Base-by-base conservation (phyloP, 2,329 filamentous ascomycete genomes). In the Botrytis cinerea region DNA sequence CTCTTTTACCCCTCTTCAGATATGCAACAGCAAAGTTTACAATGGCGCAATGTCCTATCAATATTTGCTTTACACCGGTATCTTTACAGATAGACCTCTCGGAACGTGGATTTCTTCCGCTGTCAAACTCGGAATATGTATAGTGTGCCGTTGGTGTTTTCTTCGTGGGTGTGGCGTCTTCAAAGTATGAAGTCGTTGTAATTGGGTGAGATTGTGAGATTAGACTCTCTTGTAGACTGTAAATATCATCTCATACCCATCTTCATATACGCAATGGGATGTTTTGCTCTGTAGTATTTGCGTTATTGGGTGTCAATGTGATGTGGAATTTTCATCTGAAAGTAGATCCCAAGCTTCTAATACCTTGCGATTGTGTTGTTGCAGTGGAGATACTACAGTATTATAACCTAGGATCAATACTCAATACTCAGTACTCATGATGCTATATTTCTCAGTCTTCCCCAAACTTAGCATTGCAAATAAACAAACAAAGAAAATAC, bases 1-100 rank as follows among this genome's bases (percentile, higher is more conserved):
- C 59, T 61, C 59, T 40, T n/a, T 62, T 62, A 62, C 59, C 60
- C 60, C 38, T 40, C 60, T 62, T 43, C 60, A 18, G 60, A 43
- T 62, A n/a, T 40, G 60, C 38, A 62, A 62, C 57, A 38, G 28
- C 18, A 60, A 60, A 60, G 57, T 38, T 35, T 38, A 6, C 25
- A 4, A 25, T 38, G 9, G 57, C 9, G 20, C 10, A 60, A 25
- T 35, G 38, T 12, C 20, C 5, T 60, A 38, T 38, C 20, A 22
- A 25, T 2, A 25, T 60, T 35, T 1, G 18, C 4, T 18, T 18
- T 14, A 28, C 28, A n/a, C 48, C n/a, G 48, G 48, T 51, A 54
- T 54, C 14, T 54, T 6, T 28, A 18, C 51, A 8, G n/a, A 25
- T 60, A 7, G 32, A 60, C 32, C 12, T 20, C 9, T 38, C 0